These are phyloP conservation scores for Nephelium lappaceum DNA, from an alignment of 345 rosid genomes.

Conservation along the genomic window DNA sequence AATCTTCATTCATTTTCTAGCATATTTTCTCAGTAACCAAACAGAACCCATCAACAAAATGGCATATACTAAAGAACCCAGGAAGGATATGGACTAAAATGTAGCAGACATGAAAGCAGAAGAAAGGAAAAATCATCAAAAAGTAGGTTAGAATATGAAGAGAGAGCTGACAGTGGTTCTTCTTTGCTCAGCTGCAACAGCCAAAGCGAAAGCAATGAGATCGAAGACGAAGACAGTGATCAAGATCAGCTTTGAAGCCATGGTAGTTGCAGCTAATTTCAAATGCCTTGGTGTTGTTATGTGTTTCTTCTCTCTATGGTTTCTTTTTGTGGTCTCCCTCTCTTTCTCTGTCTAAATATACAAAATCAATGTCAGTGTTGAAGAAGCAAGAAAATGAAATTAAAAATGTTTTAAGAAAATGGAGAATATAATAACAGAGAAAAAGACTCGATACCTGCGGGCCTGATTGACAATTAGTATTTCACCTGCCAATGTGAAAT, in stretches of 20 bases:
- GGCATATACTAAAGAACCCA: constrained; percentile 21
- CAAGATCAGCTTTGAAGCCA: constrained; percentile 85
- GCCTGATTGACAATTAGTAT: constrained; percentile 32
- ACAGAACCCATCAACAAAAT: constrained; percentile 14
- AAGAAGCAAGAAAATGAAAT: constrained; percentile 9
- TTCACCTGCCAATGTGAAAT: constrained; percentile 31
- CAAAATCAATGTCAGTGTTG: constrained; percentile 4
- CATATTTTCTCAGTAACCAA: neutral
- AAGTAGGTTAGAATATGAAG: neutral
- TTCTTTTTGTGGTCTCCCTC: constrained; percentile 19
- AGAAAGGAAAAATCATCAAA: neutral
- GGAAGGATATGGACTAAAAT: neutral
- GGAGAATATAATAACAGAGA: constrained; percentile 23
- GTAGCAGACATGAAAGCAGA: neutral
- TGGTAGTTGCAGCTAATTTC: constrained; percentile 33
- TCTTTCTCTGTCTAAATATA: constrained; percentile 20
- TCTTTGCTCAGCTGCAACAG: constrained; percentile 96
- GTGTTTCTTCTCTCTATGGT: neutral
- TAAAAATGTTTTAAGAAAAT: neutral
- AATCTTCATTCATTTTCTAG: no score
- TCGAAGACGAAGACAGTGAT: constrained; percentile 67
- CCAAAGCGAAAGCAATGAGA: constrained; percentile 91
- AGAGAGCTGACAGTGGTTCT: constrained; percentile 77
- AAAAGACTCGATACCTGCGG: constrained; percentile 45
- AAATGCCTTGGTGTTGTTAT: constrained; percentile 24